Evolutionary conservation across 768 basidiomycete genomes (phyloP), one percentile per base, ranked within the genome.

Genomic region (Pleurotus pulmonarius): DNA sequence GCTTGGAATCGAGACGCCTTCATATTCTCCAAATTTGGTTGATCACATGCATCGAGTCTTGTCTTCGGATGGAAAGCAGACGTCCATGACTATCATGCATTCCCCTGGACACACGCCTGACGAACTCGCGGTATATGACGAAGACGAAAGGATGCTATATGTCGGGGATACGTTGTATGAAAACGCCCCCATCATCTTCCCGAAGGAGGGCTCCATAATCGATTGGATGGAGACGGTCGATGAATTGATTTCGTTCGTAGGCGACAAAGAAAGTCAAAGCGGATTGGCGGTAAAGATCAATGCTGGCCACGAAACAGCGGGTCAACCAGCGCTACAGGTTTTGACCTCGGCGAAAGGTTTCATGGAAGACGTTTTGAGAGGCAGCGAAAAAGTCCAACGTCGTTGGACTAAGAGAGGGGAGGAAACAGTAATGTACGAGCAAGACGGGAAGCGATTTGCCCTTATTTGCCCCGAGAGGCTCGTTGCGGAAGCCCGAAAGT

Each of bases 31-130:
- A 8, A 69, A 60, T 11, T 73, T 83, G n/a, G 75, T 78, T 12
- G 72, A 73, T 6, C 75, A 84, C 60, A 66, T 65, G 15, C 58
- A 75, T 52, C 56, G 55, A 16, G 49, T 64, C 3, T 20, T 15
- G 16, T 47, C 46, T 24, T 15, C 46, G 13, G n/a, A n/a, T 2
- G 48, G 26, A n/a, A 39, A 34, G 22, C 9, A 22, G 13, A 53
- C 51, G 16, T 75, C 73, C 1, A 59, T 84, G 22, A 70, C 58
- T 2, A 68, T 82, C 55, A 68, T 83, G 55, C 83, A 84, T 58
- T 82, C 81, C 0, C 81, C 82, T 0, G 82, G 83, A 24, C 83
- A 85, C 57, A 83, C 78, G 0, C 83, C 82, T 2, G 83, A 84
- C 66, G 77, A 82, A 60, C 65, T 83, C n/a, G 81, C 80, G 0